phyloP scores from a whole-genome alignment of 306 rosid genomes.

The Carpinus viminea region DNA sequence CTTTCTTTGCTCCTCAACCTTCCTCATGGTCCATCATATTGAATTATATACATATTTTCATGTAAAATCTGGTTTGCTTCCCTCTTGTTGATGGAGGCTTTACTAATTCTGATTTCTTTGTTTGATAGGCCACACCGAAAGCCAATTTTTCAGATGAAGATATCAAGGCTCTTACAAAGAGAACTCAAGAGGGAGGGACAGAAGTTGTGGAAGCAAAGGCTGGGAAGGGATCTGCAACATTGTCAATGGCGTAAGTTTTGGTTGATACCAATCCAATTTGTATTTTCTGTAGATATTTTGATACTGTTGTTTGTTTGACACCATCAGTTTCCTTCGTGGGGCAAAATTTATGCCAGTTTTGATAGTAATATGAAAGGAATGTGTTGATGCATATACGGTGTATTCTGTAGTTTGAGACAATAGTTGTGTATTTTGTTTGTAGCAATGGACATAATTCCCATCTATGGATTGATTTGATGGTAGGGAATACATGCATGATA shows the following conservation, averaged over 20 bases:
- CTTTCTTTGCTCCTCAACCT: neutral
- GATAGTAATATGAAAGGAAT: no score
- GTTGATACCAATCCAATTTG: neutral
- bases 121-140: conserved; percentile 71
- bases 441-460: neutral
- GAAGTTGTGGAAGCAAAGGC: conserved; percentile 99
- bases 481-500: no score
- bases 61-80: conserved; percentile 13
- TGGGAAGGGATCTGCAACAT: conserved; percentile 97
- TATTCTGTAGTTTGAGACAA: neutral
- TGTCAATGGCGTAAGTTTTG: conserved; percentile 96
- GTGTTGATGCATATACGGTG: neutral
- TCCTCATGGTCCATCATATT: neutral
- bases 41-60: conserved; percentile 2
- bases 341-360: neutral
- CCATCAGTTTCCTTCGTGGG: neutral
- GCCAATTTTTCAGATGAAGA: conserved; percentile 72
- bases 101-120: conserved; percentile 17
- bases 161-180: conserved; percentile 76
- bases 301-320: neutral
- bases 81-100: conserved; percentile 11
- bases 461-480: neutral
- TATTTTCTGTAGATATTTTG: neutral
- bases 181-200: conserved; percentile 98
- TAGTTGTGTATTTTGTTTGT: neutral